A percentile compares a stretch with the other conserved stretches of the same genome.
phyloP scores from a whole-genome alignment of 495 filamentous ascomycete genomes.

The Penicillium fimorum region DNA sequence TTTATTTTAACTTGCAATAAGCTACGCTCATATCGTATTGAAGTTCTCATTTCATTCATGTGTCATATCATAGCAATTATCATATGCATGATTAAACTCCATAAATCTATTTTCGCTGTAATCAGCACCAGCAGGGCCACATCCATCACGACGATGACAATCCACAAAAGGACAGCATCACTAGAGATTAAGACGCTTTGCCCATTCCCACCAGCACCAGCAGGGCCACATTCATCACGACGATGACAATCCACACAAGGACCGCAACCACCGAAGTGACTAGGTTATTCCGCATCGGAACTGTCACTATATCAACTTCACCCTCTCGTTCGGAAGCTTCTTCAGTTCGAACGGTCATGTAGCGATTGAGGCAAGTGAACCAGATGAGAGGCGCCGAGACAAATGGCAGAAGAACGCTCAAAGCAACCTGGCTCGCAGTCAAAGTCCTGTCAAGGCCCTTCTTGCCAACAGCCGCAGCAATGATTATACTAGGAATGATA shows the following conservation, averaged over 20 bases:
- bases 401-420: conserved; percentile 80
- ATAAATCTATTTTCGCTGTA: not conserved
- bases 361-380: conserved; percentile 77
- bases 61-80: not conserved
- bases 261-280: conserved; percentile 53
- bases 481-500: conserved; percentile 78
- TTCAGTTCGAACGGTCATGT: conserved; percentile 66
- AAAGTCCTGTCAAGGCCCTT: conserved; percentile 70
- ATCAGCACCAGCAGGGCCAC: too few species aligned
- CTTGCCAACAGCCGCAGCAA: conserved; percentile 72
- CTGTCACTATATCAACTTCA: conserved; percentile 28
- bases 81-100: not conserved
- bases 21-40: not conserved
- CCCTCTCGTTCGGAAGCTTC: conserved; percentile 27
- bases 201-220: conserved; percentile 66
- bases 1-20: not conserved
- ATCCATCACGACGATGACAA: too few species aligned
- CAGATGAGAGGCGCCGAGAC: conserved; percentile 81
- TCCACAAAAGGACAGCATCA: not conserved
- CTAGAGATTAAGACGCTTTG: conserved; percentile 32
- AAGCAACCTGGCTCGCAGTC: conserved; percentile 73
- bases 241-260: conserved; percentile 66
- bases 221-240: conserved; percentile 70
- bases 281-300: conserved; percentile 64
- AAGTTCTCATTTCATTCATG: conserved; percentile 3